Conservation (phyloP, 1,284 basidiomycete species). For the Malassezia vespertilionis region DNA sequence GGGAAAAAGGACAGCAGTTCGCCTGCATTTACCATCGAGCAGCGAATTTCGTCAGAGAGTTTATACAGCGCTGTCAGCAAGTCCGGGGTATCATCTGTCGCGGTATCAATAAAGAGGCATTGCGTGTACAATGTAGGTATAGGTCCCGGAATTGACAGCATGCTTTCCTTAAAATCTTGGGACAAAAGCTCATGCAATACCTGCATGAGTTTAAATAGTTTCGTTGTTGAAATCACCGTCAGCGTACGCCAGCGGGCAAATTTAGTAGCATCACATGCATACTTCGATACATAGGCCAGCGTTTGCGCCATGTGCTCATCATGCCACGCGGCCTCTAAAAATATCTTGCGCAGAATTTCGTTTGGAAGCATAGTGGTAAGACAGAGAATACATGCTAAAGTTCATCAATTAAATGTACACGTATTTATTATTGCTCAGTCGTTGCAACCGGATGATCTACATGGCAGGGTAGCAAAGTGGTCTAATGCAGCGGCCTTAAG, state of each 20-base stretch:
- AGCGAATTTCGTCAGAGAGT: background rate
- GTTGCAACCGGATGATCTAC: slow-evolving; percentile 4
- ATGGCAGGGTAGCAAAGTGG: slow-evolving; percentile 22
- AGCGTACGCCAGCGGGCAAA: slow-evolving; percentile 25
- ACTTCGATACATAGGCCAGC: slow-evolving; percentile 26
- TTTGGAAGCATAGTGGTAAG: slow-evolving; percentile 7
- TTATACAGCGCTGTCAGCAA: slow-evolving; percentile 4
- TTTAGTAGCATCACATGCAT: slow-evolving; percentile 21
- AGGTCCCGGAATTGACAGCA: slow-evolving; percentile 1
- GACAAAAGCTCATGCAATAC: slow-evolving; percentile 2
- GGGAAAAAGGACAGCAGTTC: background rate
- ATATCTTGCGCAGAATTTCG: slow-evolving; percentile 5
- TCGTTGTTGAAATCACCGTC: slow-evolving; percentile 2
- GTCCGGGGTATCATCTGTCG: background rate
- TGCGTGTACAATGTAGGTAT: background rate
- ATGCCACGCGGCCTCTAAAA: background rate
- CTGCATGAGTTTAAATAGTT: slow-evolving; percentile 12
- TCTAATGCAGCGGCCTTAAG: slow-evolving; percentile 24
- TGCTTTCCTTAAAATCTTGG: background rate
- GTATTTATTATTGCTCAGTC: background rate
- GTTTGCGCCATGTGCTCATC: slow-evolving; percentile 19
- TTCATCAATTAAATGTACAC: background rate
- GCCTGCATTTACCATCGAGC: background rate
- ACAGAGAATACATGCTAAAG: background rate
- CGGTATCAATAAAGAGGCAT: slow-evolving; percentile 24